Evolutionary conservation across 495 filamentous ascomycete species (phyloP).

Genomic region (Aspergillus nanangensis): DNA sequence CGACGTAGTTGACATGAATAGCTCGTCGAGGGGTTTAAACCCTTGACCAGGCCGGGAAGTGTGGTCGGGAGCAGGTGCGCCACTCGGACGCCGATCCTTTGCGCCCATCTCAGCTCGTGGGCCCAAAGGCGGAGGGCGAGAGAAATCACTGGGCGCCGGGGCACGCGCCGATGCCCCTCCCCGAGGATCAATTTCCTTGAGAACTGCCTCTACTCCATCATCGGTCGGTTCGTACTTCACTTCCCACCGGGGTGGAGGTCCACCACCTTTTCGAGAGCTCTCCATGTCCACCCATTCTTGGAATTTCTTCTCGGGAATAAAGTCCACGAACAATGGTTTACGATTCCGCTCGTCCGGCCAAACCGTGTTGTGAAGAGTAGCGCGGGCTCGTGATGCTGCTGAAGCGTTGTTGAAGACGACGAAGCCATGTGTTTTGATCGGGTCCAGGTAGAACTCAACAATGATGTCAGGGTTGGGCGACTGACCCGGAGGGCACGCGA

Average conservation of each 20-base stretch:
- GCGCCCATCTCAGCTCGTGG: constrained; percentile 27
- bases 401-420: constrained; percentile 61
- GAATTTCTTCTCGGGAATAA: constrained; percentile 73
- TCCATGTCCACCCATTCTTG: constrained; percentile 72
- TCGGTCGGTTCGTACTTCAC: constrained; percentile 60
- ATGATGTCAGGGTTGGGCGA: constrained; percentile 50
- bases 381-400: constrained; percentile 74
- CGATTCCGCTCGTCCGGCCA: constrained; percentile 88
- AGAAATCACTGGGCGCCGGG: constrained; percentile 19
- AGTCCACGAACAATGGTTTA: constrained; percentile 85
- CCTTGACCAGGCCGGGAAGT: constrained; percentile 35
- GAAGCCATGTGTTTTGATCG: constrained; percentile 84
- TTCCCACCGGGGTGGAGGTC: constrained; percentile 59
- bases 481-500: constrained; percentile 57
- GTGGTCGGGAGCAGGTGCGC: constrained; percentile 10
- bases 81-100: constrained; percentile 19
- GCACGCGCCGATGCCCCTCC: constrained; percentile 20
- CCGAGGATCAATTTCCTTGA: constrained; percentile 45
- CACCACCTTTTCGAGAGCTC: constrained; percentile 39
- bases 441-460: constrained; percentile 70
- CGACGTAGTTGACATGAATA: constrained; percentile 57
- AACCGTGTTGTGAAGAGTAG: constrained; percentile 66
- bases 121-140: constrained; percentile 29
- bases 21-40: constrained; percentile 57
- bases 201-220: constrained; percentile 50